These are phyloP conservation scores for Exserohilum turcica DNA, from an alignment of 2,329 filamentous ascomycete species.

Conservation along the genomic window DNA sequence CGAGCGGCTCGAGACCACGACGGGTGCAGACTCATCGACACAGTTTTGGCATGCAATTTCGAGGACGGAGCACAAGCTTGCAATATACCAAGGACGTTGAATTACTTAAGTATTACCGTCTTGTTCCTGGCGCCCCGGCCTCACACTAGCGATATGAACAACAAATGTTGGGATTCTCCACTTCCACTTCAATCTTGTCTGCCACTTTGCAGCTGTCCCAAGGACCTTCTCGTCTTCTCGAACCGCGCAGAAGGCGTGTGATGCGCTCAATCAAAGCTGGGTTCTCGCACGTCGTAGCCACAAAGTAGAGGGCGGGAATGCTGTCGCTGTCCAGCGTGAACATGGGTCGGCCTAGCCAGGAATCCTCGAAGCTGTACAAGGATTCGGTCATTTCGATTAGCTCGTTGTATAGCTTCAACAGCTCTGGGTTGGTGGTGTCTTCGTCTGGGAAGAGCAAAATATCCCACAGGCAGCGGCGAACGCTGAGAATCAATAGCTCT, in stretches of 20 bases:
- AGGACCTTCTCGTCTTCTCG: slow-evolving; percentile 4
- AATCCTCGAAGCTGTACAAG: slow-evolving; percentile 5
- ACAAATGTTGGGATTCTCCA: background rate
- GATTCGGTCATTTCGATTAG: slow-evolving; percentile 1
- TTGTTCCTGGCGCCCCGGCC: too few relatives aligned
- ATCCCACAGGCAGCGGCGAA: background rate
- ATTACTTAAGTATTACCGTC: too few relatives aligned
- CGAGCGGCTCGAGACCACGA: background rate
- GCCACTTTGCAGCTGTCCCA: slow-evolving; percentile 8
- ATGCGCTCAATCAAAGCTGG: slow-evolving; percentile 2
- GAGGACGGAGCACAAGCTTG: background rate
- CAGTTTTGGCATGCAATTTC: background rate
- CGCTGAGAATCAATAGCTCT: background rate
- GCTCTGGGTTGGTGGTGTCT: background rate
- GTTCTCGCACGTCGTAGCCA: background rate
- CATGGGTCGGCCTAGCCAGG: slow-evolving; percentile 6
- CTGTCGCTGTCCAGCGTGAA: slow-evolving; percentile 7
- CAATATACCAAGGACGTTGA: too few relatives aligned
- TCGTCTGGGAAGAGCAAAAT: background rate
- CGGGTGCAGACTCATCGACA: background rate
- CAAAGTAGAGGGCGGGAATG: slow-evolving; percentile 2
- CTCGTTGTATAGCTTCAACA: background rate
- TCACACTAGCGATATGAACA: too few relatives aligned
- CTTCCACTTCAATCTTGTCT: background rate
- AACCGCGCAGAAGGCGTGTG: background rate